These are phyloP conservation scores for Oryza nivara DNA, from an alignment of 176 grass and related monocot species.

Conservation along the genomic window DNA sequence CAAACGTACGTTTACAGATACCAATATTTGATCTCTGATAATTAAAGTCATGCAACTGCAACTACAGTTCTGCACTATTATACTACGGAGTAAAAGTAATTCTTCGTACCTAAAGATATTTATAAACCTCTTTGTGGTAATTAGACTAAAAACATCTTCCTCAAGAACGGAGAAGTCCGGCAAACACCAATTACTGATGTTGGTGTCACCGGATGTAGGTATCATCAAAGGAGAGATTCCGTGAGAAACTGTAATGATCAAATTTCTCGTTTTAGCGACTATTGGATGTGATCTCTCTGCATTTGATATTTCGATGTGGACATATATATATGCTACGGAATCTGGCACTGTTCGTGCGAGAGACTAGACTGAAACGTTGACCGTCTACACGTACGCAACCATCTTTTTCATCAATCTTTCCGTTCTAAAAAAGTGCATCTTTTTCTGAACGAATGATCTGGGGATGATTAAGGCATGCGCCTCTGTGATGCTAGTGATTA, in stretches of 20 bases:
- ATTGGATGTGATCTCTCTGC: not conserved
- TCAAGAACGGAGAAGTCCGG: too few species aligned
- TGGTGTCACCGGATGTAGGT: not conserved
- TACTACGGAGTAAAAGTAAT: too few species aligned
- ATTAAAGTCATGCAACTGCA: too few species aligned
- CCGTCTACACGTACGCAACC: not conserved
- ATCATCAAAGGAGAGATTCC: not conserved
- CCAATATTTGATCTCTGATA: too few species aligned
- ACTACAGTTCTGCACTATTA: too few species aligned
- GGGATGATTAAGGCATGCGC: conserved; percentile 18
- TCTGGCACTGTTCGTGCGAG: not conserved
- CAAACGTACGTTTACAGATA: too few species aligned
- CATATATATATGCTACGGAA: not conserved
- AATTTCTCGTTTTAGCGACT: not conserved
- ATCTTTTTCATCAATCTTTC: not conserved
- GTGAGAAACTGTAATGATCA: not conserved
- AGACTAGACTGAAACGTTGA: conserved; percentile 44
- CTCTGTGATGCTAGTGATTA: not conserved
- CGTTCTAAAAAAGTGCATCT: not conserved
- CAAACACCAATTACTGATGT: not conserved
- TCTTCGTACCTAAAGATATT: too few species aligned
- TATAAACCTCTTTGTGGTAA: too few species aligned
- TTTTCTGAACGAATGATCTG: not conserved
- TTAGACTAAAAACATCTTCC: too few species aligned
- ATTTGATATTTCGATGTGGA: not conserved